Evolutionary conservation across 768 basidiomycete species (phyloP).

Genomic region (Lactarius hengduanensis): DNA sequence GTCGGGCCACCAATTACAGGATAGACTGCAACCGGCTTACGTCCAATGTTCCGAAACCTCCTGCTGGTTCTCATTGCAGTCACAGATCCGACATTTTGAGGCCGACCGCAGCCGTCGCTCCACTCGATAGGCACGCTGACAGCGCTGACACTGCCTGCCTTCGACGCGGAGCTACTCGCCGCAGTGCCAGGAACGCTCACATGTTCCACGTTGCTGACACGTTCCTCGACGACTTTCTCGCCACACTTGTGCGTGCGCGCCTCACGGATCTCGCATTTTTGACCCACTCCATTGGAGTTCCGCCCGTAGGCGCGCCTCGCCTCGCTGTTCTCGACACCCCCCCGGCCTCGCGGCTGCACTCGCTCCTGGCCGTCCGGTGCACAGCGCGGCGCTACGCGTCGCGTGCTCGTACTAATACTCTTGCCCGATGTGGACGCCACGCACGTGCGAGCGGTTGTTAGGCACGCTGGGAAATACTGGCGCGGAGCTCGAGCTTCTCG

Average conservation of each 20-base stretch:
- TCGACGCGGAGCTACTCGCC: not conserved
- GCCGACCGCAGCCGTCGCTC: conserved; percentile 23
- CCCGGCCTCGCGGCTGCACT: too few species aligned
- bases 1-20: too few species aligned
- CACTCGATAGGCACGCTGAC: not conserved
- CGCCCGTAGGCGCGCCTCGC: conserved; percentile 11
- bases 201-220: conserved; percentile 29
- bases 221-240: conserved; percentile 32
- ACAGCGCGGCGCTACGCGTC: too few species aligned
- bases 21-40: too few species aligned
- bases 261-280: conserved; percentile 22
- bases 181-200: conserved; percentile 31
- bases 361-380: too few species aligned
- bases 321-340: conserved; percentile 29
- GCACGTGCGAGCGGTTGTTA: conserved; percentile 36
- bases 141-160: not conserved
- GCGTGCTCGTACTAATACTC: conserved; percentile 24
- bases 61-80: too few species aligned
- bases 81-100: too few species aligned
- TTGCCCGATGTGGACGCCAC: conserved; percentile 32
- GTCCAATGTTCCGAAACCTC: too few species aligned
- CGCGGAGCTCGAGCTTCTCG: conserved; percentile 30
- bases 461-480: conserved; percentile 35
- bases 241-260: conserved; percentile 28
- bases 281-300: conserved; percentile 14